phyloP scores from a whole-genome alignment of 345 rosid genomes.

The Eucalyptus coolabah region DNA sequence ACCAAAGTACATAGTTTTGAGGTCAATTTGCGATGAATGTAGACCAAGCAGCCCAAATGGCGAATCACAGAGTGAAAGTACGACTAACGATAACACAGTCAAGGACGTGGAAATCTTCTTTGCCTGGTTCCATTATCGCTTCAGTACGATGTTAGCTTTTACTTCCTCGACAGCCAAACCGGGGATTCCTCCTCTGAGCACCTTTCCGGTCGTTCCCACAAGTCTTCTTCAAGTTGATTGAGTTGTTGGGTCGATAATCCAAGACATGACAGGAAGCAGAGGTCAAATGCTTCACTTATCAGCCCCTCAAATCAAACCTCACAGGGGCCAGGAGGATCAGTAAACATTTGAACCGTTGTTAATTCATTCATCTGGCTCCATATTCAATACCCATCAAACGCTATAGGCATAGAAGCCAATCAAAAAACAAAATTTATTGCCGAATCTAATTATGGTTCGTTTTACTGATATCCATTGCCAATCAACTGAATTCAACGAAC shows the following conservation, averaged over 20 bases:
- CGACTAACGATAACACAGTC: not conserved
- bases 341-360: not conserved
- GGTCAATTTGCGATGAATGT: not conserved
- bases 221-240: not conserved
- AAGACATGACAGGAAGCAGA: not conserved
- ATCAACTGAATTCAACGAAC: too few species aligned
- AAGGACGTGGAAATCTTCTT: not conserved
- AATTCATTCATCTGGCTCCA: fast-evolving
- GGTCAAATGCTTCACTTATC: not conserved
- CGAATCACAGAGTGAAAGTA: not conserved
- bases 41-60: not conserved
- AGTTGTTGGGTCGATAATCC: not conserved
- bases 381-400: not conserved
- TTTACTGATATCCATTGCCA: too few species aligned
- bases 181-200: not conserved
- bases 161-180: not conserved
- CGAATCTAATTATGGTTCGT: too few species aligned
- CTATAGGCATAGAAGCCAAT: not conserved
- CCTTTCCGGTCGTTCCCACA: not conserved
- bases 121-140: not conserved
- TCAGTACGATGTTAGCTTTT: not conserved
- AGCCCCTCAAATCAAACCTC: too few species aligned
- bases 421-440: too few species aligned
- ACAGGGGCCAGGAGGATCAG: too few species aligned
- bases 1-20: not conserved